phyloP scores from a whole-genome alignment of 164 flowering plant species.

The Vitis riparia region DNA sequence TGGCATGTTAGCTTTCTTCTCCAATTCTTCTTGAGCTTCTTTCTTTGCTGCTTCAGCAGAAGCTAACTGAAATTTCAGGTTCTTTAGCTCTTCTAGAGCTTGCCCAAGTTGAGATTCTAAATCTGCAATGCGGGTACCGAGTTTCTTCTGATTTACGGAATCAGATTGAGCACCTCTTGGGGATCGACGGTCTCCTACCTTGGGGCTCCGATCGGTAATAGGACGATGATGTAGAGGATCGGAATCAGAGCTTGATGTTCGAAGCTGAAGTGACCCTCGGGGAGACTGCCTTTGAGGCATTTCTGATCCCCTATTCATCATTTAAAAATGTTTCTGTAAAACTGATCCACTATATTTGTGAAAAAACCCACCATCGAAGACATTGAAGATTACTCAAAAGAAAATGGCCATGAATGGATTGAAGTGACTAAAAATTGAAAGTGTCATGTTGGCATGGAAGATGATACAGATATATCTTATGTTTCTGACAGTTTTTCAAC shows the following conservation, averaged over 20 bases:
- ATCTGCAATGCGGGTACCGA: conserved; percentile 72
- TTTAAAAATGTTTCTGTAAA: neutral
- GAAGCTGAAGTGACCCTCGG: conserved; percentile 45
- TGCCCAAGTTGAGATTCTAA: conserved; percentile 80
- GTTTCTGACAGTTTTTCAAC: too few species aligned
- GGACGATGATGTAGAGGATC: conserved; percentile 58
- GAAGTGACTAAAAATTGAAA: too few species aligned
- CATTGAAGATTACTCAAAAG: too few species aligned
- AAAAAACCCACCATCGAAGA: too few species aligned
- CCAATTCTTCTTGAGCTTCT: conserved; percentile 60
- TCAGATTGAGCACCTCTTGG: conserved; percentile 65
- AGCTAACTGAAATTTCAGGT: conserved; percentile 65
- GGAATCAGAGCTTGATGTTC: conserved; percentile 66
- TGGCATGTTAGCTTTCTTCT: conserved; percentile 40
- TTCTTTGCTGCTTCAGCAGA: conserved; percentile 76
- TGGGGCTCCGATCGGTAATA: conserved; percentile 58
- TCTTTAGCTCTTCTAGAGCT: conserved; percentile 78
- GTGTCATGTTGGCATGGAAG: too few species aligned
- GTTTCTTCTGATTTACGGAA: conserved; percentile 63
- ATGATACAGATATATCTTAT: too few species aligned
- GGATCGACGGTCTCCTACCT: conserved; percentile 68
- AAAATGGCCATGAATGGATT: too few species aligned
- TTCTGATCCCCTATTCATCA: conserved; percentile 50
- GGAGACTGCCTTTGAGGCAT: conserved; percentile 67
- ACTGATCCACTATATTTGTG: too few species aligned